These are phyloP conservation scores for Ceratocystis variospora DNA, from an alignment of 2,329 filamentous ascomycete species.

Conservation along the genomic window DNA sequence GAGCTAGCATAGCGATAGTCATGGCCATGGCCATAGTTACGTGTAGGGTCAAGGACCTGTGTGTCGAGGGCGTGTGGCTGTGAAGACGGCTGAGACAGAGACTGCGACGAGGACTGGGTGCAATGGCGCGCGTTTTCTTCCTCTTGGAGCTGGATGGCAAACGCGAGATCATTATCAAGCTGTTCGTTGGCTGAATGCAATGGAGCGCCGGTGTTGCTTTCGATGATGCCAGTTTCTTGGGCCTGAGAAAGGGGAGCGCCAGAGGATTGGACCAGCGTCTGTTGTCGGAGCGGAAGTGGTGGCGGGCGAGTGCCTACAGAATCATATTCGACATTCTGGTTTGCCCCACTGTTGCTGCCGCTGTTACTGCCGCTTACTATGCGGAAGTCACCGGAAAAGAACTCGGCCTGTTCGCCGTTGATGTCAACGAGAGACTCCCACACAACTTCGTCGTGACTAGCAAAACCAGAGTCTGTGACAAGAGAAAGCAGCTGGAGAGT, in stretches of 20 bases:
- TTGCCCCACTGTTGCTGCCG: background rate
- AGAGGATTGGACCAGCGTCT: background rate
- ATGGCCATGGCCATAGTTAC: background rate
- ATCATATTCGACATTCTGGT: too few species aligned
- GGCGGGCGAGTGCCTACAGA: background rate
- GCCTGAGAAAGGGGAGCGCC: background rate
- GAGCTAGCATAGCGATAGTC: background rate
- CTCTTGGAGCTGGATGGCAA: conserved; percentile 86
- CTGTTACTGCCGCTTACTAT: conserved; percentile 48
- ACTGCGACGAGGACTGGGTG: conserved; percentile 24
- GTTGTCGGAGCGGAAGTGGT: background rate
- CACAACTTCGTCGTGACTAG: conserved; percentile 75
- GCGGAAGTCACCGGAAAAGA: conserved; percentile 81
- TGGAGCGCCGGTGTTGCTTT: conserved; percentile 20
- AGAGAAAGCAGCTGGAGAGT: conserved; percentile 64
- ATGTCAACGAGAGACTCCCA: conserved; percentile 92
- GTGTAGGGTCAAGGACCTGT: conserved; percentile 24
- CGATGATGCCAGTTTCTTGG: conserved; percentile 5
- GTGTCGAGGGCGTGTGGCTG: conserved; percentile 22
- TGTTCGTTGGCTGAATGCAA: conserved; percentile 51
- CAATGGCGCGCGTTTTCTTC: conserved; percentile 73
- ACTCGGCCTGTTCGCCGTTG: conserved; percentile 66
- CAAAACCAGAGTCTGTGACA: conserved; percentile 87
- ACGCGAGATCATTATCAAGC: conserved; percentile 74
- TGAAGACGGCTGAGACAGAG: conserved; percentile 36